Evolutionary conservation across 2,329 filamentous ascomycete genomes (phyloP), one percentile per base, ranked within the genome.

Genomic region (Cladobotryum protrusum): DNA sequence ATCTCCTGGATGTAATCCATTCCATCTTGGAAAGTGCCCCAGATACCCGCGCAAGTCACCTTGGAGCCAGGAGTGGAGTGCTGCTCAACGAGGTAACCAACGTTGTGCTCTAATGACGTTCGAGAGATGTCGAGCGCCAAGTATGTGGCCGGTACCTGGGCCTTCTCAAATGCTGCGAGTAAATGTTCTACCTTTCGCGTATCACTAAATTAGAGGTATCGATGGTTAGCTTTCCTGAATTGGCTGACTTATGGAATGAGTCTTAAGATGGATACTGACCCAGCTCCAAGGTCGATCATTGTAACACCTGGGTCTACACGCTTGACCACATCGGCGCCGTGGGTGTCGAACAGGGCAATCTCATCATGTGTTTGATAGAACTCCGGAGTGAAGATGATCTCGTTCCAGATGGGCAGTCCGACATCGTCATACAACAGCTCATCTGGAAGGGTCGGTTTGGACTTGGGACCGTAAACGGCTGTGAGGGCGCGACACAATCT

Each of bases 311-410:
- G 52, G 17, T 61, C 50, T 24, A 68, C 52, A 12, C 56, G 57
- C 15, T 48, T 48, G n/a, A 64, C 65, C 49, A 72, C 63, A 2
- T 68, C 63, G n/a, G 53, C 46, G 6, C 67, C 68, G 54, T 71
- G 59, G 44, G 55, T 48, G 34, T 68, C 56, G 33, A 72, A 66
- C 2, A 72, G 54, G 7, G 53, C 57, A 17, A 67, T 68, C 57
- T 72, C 70, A 34, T 72, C 69, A 29, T 66, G 63, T 3, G 69
- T 70, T 52, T 72, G 70, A 50, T 72, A 72, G 51, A 70, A 71
- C 37, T 70, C 62, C 1, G 60, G 56, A 1, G 61, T 68, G 53
- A 63, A 68, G 48, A 72, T 72, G 50, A 72, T 71, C 9, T 69
- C 50, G 42, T 69, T 69, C 70, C 70, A 72, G 52, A 71, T 68